Percentiles rank a stretch among this genome's conserved stretches.
Conservation (phyloP, 1,284 basidiomycete species). For the Cryptococcus sp. region DNA sequence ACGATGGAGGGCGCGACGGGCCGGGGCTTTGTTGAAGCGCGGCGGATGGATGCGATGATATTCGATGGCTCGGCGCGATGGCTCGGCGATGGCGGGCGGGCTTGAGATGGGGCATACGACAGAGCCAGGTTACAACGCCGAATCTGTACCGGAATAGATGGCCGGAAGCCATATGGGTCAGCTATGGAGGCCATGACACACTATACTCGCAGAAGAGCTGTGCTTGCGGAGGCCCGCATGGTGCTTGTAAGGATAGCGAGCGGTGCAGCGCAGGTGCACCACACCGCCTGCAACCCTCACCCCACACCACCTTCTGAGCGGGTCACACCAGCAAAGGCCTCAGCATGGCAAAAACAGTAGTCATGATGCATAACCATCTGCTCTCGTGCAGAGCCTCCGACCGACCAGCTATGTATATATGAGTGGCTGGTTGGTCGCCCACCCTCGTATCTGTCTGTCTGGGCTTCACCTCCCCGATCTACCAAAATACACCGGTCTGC, state of each 20-base stretch:
- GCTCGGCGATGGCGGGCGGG: neutral
- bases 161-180: too few species aligned
- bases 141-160: too few species aligned
- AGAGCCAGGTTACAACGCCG: neutral
- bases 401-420: too few species aligned
- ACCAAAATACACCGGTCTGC: neutral
- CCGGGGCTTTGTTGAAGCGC: neutral
- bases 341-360: neutral
- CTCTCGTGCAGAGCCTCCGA: neutral
- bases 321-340: too few species aligned
- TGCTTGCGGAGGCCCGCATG: too few species aligned
- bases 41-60: neutral
- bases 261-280: neutral
- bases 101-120: neutral
- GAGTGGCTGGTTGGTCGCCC: too few species aligned
- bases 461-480: neutral
- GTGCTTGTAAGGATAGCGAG: neutral
- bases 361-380: neutral
- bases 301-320: too few species aligned
- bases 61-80: too few species aligned
- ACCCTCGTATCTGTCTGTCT: neutral
- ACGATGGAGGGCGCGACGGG: neutral
- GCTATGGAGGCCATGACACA: too few species aligned
- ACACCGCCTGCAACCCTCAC: neutral
- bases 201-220: too few species aligned